Evolutionary conservation across 2,329 filamentous ascomycete species (phyloP).

Genomic region (Cladophialophora yegresii): DNA sequence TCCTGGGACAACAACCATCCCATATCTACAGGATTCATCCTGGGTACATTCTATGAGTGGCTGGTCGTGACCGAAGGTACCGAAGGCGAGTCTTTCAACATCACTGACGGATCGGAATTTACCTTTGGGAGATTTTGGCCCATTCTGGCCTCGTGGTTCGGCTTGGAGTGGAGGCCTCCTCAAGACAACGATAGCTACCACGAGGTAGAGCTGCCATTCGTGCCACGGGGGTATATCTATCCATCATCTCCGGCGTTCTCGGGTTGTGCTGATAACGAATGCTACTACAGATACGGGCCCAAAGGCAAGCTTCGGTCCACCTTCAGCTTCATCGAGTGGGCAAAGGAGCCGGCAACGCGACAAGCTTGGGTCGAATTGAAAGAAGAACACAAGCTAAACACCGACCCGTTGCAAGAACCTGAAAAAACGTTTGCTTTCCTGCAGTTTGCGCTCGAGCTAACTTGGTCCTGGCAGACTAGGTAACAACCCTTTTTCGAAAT

Average conservation of each 20-base stretch:
- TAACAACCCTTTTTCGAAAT: constrained; percentile 7
- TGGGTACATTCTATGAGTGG: constrained; percentile 37
- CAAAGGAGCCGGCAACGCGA: constrained; percentile 47
- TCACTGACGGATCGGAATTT: constrained; percentile 37
- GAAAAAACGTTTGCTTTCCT: constrained; percentile 25
- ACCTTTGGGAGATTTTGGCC: constrained; percentile 38
- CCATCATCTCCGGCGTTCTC: background rate
- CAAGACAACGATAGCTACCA: constrained; percentile 14
- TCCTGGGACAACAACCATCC: constrained; percentile 26
- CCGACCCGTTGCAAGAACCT: constrained; percentile 23
- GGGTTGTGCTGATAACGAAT: constrained; percentile 7
- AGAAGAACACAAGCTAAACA: constrained; percentile 35
- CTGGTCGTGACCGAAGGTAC: constrained; percentile 36
- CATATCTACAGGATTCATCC: constrained; percentile 16
- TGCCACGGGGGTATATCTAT: constrained; percentile 22
- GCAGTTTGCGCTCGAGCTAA: constrained; percentile 27
- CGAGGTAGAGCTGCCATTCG: constrained; percentile 19
- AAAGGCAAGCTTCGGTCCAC: constrained; percentile 44
- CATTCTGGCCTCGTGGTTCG: constrained; percentile 38
- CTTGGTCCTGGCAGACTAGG: constrained; percentile 26
- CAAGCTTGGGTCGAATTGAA: constrained; percentile 20
- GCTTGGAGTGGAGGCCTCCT: constrained; percentile 29
- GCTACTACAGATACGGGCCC: constrained; percentile 47
- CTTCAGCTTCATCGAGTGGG: constrained; percentile 52
- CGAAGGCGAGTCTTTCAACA: constrained; percentile 39